Evolutionary conservation across 306 rosid genomes (phyloP).

Genomic region (Corylus avellana): DNA sequence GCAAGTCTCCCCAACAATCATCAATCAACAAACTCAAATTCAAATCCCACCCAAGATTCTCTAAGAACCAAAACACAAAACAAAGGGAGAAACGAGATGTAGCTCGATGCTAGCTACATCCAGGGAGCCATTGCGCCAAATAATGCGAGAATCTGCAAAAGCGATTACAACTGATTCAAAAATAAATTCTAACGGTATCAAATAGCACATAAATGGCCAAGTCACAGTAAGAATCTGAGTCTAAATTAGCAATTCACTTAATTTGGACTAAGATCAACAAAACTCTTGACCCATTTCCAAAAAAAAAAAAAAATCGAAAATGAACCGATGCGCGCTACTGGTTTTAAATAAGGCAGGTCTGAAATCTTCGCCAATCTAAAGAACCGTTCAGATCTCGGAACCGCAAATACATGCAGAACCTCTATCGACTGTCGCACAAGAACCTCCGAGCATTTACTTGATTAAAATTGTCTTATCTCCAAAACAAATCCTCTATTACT

Average conservation of each 20-base stretch:
- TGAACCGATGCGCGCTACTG: not conserved
- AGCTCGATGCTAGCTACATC: slow-evolving; percentile 30
- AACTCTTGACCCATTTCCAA: not conserved
- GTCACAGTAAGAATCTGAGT: not conserved
- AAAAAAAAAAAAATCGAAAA: not conserved
- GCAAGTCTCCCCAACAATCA: slow-evolving; percentile 49
- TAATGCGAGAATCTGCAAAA: slow-evolving; percentile 43
- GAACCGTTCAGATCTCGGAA: not conserved
- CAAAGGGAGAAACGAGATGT: not conserved
- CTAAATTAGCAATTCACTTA: not conserved
- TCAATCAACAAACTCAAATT: slow-evolving; percentile 32
- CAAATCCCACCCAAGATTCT: slow-evolving; percentile 23
- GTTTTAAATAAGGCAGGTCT: not conserved
- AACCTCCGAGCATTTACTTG: not conserved
- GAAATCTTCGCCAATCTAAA: not conserved
- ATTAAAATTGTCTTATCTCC: slow-evolving; percentile 5
- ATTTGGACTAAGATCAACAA: slow-evolving; percentile 2
- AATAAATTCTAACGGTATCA: not conserved
- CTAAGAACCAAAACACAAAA: slow-evolving; percentile 5
- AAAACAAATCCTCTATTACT: not conserved
- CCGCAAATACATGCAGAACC: not conserved
- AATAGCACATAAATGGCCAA: not conserved
- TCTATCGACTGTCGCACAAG: not conserved
- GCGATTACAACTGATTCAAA: not conserved
- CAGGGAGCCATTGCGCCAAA: slow-evolving; percentile 36